Base-by-base conservation (phyloP, 2,329 filamentous ascomycete genomes). In the Calonectria multiphialidica region DNA sequence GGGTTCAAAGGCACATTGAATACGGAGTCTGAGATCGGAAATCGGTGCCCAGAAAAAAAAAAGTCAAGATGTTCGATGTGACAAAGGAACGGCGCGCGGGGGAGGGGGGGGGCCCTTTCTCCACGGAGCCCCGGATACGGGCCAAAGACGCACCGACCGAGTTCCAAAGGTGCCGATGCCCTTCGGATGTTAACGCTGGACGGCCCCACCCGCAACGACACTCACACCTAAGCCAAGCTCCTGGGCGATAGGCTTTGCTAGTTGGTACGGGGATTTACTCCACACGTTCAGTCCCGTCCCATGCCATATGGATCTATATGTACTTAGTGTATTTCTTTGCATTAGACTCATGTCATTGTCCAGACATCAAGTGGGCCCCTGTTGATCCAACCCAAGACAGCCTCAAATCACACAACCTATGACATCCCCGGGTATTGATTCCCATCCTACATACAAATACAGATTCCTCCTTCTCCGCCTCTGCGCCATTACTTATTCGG, bases 71-170 rank as follows among this genome's bases (percentile, higher is more conserved):
- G 30, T 62, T 62, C 37, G 5, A 16, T n/a, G 25, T 16, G 37
- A 44, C 37, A 33, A 37, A 18, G 9, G 28, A 3, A 21, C 6
- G 44, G 18, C 44, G 18, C n/a, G n/a, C n/a, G n/a, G n/a, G 16
- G 16, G 30, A 23, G 21, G 57, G 21, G 18, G 57, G 53, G 49
- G 35, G 9, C 5, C 9, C 44, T 18, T 6, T 47, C 44, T 47
- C 44, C 44, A 13, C 44, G 15, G 10, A 13, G 28, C 57, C 33
- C 70, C 59, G 42, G 66, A 50, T 62, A 64, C 71, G 73, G 73
- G n/a, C 30, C 68, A 74, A 74, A 67, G 66, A 74, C 69, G 49
- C 25, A 42, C 74, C 68, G 64, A 42, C 63, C 59, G n/a, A 15
- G 49, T 25, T 16, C 37, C 5, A 28, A 30, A 62, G 40, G 18